Conservation (phyloP, 768 basidiomycete species). For the Hygrophoropsis aurantiaca region DNA sequence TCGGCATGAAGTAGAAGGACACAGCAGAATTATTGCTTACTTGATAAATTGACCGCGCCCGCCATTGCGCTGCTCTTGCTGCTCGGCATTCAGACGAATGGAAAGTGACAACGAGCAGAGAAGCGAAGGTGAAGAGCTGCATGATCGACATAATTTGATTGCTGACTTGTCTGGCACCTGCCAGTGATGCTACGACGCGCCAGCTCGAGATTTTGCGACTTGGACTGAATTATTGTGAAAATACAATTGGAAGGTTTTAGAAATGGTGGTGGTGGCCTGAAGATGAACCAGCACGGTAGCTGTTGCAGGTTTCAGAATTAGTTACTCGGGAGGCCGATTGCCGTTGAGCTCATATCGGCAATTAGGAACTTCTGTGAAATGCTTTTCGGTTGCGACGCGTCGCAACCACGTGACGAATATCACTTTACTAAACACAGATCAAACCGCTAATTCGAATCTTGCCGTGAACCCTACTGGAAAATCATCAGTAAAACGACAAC, state of each 20-base stretch:
- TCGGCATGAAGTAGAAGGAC: no score
- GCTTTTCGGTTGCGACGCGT: conserved; percentile 11
- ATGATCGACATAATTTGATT: no score
- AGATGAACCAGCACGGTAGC: conserved; percentile 5
- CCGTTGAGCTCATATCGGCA: conserved; percentile 23
- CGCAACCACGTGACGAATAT: conserved; percentile 27
- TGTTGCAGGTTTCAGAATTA: not conserved
- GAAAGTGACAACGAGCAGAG: not conserved
- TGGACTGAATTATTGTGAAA: not conserved
- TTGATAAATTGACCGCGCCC: conserved; percentile 56
- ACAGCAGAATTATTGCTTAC: conserved; percentile 17
- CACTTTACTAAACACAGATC: not conserved
- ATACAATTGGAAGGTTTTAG: conserved; percentile 3
- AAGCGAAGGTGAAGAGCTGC: conserved; percentile 3
- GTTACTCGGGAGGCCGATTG: conserved; percentile 12
- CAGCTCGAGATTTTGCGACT: no score
- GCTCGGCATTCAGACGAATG: conserved; percentile 20
- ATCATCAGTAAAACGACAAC: not conserved
- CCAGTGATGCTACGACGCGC: no score
- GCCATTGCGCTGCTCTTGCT: conserved; percentile 49
- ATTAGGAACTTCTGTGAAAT: conserved; percentile 8
- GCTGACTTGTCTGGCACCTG: no score
- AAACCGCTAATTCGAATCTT: not conserved
- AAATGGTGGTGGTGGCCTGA: conserved; percentile 1
- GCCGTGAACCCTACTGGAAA: not conserved